A percentile compares a stretch with the other conserved stretches of the same genome.
Conservation (phyloP, 2,329 filamentous ascomycete genomes). For the Colletotrichum costaricense region DNA sequence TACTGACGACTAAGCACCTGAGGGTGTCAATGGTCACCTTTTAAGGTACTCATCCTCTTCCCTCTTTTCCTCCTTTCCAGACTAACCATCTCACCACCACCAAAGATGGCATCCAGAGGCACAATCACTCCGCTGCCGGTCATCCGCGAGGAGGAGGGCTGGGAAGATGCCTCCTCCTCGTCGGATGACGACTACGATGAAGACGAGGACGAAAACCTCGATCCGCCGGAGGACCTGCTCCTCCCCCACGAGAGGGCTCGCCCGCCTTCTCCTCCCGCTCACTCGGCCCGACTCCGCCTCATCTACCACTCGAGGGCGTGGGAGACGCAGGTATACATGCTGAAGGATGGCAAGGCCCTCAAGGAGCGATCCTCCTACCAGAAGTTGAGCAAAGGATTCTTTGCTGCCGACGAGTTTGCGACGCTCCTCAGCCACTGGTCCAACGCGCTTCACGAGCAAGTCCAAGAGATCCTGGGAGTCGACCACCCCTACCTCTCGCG, state of each 20-base stretch:
- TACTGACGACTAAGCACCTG: background rate
- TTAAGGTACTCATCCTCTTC: background rate
- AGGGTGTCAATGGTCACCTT: background rate
- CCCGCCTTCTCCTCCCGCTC: background rate
- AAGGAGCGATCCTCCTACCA: conserved; percentile 4
- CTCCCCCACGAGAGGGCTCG: background rate
- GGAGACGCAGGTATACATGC: conserved; percentile 7
- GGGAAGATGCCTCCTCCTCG: conserved; percentile 9
- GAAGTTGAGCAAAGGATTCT: background rate
- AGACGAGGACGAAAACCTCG: background rate
- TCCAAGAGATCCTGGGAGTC: background rate
- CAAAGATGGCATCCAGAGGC: background rate
- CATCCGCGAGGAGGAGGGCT: conserved; percentile 8
- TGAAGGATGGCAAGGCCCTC: conserved; percentile 7
- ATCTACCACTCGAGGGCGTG: background rate
- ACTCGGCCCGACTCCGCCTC: conserved; percentile 1
- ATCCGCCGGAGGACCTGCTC: background rate
- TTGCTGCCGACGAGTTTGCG: background rate
- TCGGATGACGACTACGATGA: background rate
- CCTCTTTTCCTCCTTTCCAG: background rate
- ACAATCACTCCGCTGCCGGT: background rate
- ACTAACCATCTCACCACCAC: background rate
- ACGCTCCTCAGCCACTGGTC: background rate
- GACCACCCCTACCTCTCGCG: conserved; percentile 7
- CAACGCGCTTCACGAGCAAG: background rate